Evolutionary conservation across 2,329 filamentous ascomycete species (phyloP), one percentile per base, ranked within the genome.

Genomic region (Alternaria conjuncta): DNA sequence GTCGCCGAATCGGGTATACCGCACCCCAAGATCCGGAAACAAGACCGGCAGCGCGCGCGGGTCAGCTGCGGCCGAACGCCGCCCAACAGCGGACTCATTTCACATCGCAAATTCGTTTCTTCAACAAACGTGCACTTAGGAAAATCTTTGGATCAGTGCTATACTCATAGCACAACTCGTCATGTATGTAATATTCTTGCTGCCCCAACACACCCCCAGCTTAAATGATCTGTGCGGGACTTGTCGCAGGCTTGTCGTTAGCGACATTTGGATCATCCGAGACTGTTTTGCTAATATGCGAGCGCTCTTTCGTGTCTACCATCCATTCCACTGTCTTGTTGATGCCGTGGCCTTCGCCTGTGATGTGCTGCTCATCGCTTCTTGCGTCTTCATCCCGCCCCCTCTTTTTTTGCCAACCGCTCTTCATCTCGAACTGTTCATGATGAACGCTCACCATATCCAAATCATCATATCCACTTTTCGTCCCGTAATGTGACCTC

Each of bases 281-380:
- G 12, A 45, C 44, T 20, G 61, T 36, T 15, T 20, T 64, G 7
- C 45, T 57, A 28, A 57, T 51, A 20, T 30, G 32, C 23, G 49
- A 32, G 13, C 57, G 60, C 11, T 63, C 57, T 12, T 55, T 44
- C 8, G 60, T 46, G 43, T 59, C 30, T 9, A 72, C 62, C 5
- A 57, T 67, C 71, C 70, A 71, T 26, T 72, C 67, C 15, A 74
- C 70, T 13, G 64, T 74, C 58, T 72, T 72, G 7, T 64, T 51
- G 41, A 74, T 74, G 4, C 70, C 69, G 6, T 44, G 30, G 5
- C 30, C 30, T 36, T 36, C 23, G 8, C 57, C 57, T 13, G 61
- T 63, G 5, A 70, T 71, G 12, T 54, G 54, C 43, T 70, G 68
- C 61, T 72, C 70, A 54, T 74, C 71, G 20, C 65, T 71, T 12